These are phyloP conservation scores for Luffa acutangula DNA, from an alignment of 306 rosid species.

Conservation along the genomic window DNA sequence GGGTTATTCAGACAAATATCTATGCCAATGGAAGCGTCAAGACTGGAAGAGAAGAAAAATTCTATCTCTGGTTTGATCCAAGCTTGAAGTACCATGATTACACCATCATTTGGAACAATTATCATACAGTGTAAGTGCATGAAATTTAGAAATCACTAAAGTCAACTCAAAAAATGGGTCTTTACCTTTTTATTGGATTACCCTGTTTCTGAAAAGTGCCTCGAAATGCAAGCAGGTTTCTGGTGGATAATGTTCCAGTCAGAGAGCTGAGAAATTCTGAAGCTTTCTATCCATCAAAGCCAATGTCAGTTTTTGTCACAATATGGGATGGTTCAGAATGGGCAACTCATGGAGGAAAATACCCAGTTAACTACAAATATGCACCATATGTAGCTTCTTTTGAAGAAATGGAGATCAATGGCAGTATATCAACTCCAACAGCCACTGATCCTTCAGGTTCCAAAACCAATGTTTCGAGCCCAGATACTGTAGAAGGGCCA, in stretches of 20 bases:
- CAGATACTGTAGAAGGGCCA: slow-evolving; percentile 69
- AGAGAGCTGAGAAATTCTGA: slow-evolving; percentile 53
- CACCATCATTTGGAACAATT: slow-evolving; percentile 83
- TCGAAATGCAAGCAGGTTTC: slow-evolving; percentile 38
- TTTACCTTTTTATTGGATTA: not conserved
- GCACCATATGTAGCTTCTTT: slow-evolving; percentile 75
- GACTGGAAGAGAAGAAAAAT: slow-evolving; percentile 96
- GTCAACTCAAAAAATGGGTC: not conserved
- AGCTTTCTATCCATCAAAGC: slow-evolving; percentile 55
- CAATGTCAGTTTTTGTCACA: slow-evolving; percentile 79
- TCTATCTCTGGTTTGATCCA: slow-evolving; percentile 94
- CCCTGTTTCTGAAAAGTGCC: not conserved
- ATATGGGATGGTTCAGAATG: slow-evolving; percentile 97
- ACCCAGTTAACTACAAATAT: slow-evolving; percentile 65
- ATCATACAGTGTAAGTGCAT: slow-evolving; percentile 64
- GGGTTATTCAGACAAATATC: slow-evolving; percentile 82
- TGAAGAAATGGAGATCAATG: slow-evolving; percentile 47
- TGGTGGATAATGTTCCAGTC: slow-evolving; percentile 81
- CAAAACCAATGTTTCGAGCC: slow-evolving; percentile 27
- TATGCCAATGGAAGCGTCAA: slow-evolving; percentile 84
- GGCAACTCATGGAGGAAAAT: slow-evolving; percentile 97
- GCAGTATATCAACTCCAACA: slow-evolving; percentile 39
- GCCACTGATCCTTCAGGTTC: slow-evolving; percentile 36
- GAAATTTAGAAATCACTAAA: not conserved
- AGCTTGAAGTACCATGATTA: slow-evolving; percentile 58